These are phyloP conservation scores for Aegilops sharonensis DNA, from an alignment of 176 grass and related monocot species.

Conservation along the genomic window DNA sequence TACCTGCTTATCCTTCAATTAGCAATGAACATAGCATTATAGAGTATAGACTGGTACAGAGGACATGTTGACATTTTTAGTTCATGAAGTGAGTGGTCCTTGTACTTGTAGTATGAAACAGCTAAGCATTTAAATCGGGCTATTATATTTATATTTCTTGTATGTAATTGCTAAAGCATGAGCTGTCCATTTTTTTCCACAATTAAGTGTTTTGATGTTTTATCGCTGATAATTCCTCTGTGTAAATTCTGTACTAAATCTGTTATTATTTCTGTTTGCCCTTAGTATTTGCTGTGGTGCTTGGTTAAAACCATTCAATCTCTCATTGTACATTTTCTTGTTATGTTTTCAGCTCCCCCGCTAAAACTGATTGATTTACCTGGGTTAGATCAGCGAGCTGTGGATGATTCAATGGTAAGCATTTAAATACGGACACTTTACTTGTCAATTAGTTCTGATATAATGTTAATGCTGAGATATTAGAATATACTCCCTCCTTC, in stretches of 20 bases:
- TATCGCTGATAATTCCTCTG: too few relatives aligned
- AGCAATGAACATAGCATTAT: background rate
- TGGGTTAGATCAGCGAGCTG: constrained; percentile 83
- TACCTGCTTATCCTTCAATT: background rate
- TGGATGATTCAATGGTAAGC: constrained; percentile 83
- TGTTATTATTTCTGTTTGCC: too few relatives aligned
- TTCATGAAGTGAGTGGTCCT: too few relatives aligned
- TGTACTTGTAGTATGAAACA: too few relatives aligned
- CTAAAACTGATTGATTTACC: constrained; percentile 97
- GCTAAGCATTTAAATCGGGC: too few relatives aligned
- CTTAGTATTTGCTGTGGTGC: too few relatives aligned
- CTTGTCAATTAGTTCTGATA: background rate
- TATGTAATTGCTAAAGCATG: too few relatives aligned
- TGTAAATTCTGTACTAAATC: too few relatives aligned
- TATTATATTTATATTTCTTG: too few relatives aligned
- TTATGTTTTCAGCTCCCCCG: constrained; percentile 68
- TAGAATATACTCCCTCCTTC: too few relatives aligned
- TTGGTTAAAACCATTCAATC: background rate
- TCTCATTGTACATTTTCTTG: constrained; percentile 4
- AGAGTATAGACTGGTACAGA: background rate
- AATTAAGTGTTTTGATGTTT: too few relatives aligned
- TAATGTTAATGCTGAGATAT: constrained; percentile 5
- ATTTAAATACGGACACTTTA: constrained; percentile 4
- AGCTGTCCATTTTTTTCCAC: too few relatives aligned
- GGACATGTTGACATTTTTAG: background rate